A percentile compares a stretch with the other conserved stretches of the same genome.
These are phyloP conservation scores for Eutrema yunnanense DNA, from an alignment of 345 rosid species.

Conservation along the genomic window DNA sequence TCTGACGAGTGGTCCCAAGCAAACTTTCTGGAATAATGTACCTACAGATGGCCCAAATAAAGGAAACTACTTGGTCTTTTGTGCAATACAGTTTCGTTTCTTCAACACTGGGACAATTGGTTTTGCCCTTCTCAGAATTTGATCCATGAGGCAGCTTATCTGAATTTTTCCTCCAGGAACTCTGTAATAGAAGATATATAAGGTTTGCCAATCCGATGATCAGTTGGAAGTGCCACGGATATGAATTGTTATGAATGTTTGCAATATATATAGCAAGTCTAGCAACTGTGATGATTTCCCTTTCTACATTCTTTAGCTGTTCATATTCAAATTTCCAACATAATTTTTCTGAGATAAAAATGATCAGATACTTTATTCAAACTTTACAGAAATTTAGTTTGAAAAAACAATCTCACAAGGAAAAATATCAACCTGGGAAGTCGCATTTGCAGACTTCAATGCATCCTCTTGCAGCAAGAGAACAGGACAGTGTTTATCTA, in stretches of 20 bases:
- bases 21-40: conserved; percentile 60
- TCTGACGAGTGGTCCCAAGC: conserved; percentile 59
- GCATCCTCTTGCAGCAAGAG: conserved; percentile 36
- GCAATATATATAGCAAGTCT: neutral
- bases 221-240: conserved; percentile 4
- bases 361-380: neutral
- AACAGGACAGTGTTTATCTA: conserved; percentile 60
- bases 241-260: neutral
- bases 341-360: neutral
- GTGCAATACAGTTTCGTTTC: conserved; percentile 46
- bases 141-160: conserved; percentile 15
- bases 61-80: conserved; percentile 61
- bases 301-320: neutral
- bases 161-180: conserved; percentile 8
- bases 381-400: neutral
- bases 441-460: neutral
- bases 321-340: neutral
- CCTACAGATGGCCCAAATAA: conserved; percentile 76
- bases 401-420: neutral
- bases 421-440: conserved; percentile 16
- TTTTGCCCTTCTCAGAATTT: conserved; percentile 5
- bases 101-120: conserved; percentile 17
- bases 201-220: neutral
- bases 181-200: conserved; percentile 31
- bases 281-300: neutral